Conservation (phyloP, 1,284 basidiomycete genomes). For the Mycena sp. region DNA sequence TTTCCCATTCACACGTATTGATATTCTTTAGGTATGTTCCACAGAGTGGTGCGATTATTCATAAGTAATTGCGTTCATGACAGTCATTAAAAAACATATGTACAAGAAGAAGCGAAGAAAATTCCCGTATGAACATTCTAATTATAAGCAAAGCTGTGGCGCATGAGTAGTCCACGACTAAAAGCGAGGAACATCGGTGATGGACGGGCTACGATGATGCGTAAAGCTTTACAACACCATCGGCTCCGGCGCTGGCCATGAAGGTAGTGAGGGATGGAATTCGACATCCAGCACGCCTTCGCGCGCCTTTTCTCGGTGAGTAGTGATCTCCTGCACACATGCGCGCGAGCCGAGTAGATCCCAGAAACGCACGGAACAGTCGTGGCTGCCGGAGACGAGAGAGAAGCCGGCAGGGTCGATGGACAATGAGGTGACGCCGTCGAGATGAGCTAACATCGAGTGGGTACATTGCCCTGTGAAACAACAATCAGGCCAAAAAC, state of each 20-base stretch:
- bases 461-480: slow-evolving; percentile 81
- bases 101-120: slow-evolving; percentile 36
- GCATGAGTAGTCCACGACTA: slow-evolving; percentile 32
- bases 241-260: slow-evolving; percentile 93
- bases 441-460: slow-evolving; percentile 91
- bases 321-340: slow-evolving; percentile 91
- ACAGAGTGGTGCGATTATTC: slow-evolving; percentile 6
- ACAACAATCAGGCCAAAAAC: slow-evolving; percentile 11
- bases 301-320: slow-evolving; percentile 86
- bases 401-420: slow-evolving; percentile 89
- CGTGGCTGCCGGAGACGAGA: slow-evolving; percentile 91
- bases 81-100: slow-evolving; percentile 35
- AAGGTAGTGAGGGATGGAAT: slow-evolving; percentile 86
- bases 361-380: slow-evolving; percentile 96
- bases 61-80: slow-evolving; percentile 27
- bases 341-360: slow-evolving; percentile 83
- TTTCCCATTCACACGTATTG: background rate
- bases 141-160: slow-evolving; percentile 30
- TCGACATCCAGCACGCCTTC: slow-evolving; percentile 93
- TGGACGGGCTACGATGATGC: no score
- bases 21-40: slow-evolving; percentile 12
- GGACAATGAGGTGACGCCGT: slow-evolving; percentile 90
- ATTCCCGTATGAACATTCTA: slow-evolving; percentile 42
- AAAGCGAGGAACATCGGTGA: slow-evolving; percentile 30
- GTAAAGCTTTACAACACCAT: slow-evolving; percentile 94